Base-by-base conservation (phyloP, 805 yeast genomes). In the Cyberlindnera mycetangii region DNA sequence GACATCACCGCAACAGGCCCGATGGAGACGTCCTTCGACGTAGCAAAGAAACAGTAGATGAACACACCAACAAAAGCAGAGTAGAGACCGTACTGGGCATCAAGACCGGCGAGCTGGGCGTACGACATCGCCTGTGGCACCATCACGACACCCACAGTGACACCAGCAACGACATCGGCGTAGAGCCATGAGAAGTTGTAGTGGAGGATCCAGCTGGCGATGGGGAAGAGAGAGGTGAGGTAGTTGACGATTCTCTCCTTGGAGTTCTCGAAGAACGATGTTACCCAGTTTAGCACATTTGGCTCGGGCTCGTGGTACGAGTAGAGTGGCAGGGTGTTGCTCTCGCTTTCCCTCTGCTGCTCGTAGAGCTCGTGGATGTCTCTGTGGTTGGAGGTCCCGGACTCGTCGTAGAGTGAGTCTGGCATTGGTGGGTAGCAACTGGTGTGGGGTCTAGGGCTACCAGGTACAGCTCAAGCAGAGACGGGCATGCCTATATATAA, bases 1-100 rank as follows among this genome's bases (percentile, higher is more conserved):
- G 95, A 85, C 96, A 90, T 89, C 45, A 90, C 97, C 11, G 97
- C 97, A 30, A 90, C 97, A 10, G 97, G 97, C 21, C 97, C 97
- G 56, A 90, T 89, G 49, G 95, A 85, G 31, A 90, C 96, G 72
- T 90, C 97, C 65, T 90, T 90, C 19, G 95, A 85, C 12, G 97
- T 90, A 12, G 97, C 97, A 67, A 90, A 90, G 57, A 90, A 76
- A 39, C 95, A 84, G 65, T 90, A 90, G 41, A 85, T 78, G 59
- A 89, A 76, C 11, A 89, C 95, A 60, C 97, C 97, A 37, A 90
- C 83, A 59, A 90, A 90, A 0, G 95, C 86, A 12, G 97, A 87
- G 66, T 90, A 90, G 37, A 90, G 75, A 39, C 97, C 97, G 56
- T 82, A 90, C 63, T 89, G 84, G 6, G 96, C 80, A 5, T 81